Percentiles rank a stretch among this genome's conserved stretches.
Evolutionary conservation across 352 stramenopile genomes (phyloP).

Genomic region (Thalassiosira hispida): DNA sequence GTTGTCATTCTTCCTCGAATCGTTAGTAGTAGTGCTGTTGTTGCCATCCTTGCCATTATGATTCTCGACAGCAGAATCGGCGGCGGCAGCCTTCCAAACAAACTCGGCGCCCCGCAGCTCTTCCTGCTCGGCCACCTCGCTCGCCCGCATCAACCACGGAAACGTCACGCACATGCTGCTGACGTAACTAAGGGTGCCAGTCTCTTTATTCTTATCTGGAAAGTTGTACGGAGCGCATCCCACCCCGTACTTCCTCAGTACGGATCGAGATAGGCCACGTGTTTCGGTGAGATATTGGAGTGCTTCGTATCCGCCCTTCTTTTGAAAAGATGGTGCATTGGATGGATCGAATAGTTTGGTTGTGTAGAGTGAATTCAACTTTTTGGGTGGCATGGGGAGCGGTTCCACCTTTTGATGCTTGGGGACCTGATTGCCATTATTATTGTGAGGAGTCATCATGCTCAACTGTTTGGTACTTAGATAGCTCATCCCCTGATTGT

Average conservation of each 20-base stretch:
- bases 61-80: no score
- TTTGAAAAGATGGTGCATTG: background rate
- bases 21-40: no score
- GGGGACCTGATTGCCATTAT: background rate
- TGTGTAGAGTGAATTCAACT: constrained; percentile 59
- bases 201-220: constrained; percentile 25
- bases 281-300: constrained; percentile 67
- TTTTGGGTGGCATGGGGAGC: constrained; percentile 62
- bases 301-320: constrained; percentile 29
- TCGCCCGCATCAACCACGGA: constrained; percentile 92
- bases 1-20: background rate
- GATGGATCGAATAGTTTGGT: constrained; percentile 57
- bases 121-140: constrained; percentile 89
- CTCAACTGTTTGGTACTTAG: constrained; percentile 11
- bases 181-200: constrained; percentile 34
- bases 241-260: constrained; percentile 80
- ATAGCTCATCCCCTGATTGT: constrained; percentile 33
- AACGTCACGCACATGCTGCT: constrained; percentile 90
- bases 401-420: constrained; percentile 5
- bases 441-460: background rate
- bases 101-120: constrained; percentile 77
- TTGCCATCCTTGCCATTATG: no score
- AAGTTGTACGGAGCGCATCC: constrained; percentile 74
- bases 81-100: constrained; percentile 19
- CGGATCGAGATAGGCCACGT: constrained; percentile 55